Evolutionary conservation across 139 green algal species (phyloP).

Genomic region (Dunaliella sp.): DNA sequence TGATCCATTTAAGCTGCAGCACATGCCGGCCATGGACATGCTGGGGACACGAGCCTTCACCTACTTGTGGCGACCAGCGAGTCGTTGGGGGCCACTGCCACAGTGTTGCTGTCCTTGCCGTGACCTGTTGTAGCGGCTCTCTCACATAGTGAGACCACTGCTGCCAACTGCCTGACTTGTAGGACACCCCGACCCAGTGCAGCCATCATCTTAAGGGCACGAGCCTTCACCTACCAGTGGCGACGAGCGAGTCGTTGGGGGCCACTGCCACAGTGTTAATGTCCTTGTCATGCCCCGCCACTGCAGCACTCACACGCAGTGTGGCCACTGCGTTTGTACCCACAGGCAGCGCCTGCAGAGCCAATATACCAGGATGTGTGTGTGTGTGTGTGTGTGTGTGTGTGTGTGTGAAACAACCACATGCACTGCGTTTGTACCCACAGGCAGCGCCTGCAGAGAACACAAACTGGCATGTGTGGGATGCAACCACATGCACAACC

Average conservation of each 20-base stretch:
- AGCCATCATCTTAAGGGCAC: too few relatives aligned
- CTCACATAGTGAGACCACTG: slow-evolving; percentile 35
- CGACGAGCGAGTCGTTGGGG: slow-evolving; percentile 73
- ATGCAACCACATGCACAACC: too few relatives aligned
- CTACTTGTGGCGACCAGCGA: slow-evolving; percentile 58
- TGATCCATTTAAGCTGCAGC: too few relatives aligned
- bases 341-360: neutral
- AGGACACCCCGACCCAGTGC: too few relatives aligned
- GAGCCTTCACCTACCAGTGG: slow-evolving; percentile 46
- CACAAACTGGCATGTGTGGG: too few relatives aligned
- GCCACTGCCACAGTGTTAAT: slow-evolving; percentile 90
- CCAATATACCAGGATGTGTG: too few relatives aligned
- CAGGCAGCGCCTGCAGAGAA: neutral
- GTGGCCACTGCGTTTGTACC: neutral
- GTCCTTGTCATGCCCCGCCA: slow-evolving; percentile 96
- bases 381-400: too few relatives aligned
- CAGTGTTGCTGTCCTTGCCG: slow-evolving; percentile 95
- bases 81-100: slow-evolving; percentile 85
- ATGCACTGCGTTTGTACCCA: neutral
- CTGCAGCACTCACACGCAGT: slow-evolving; percentile 63
- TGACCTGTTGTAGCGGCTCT: slow-evolving; percentile 81
- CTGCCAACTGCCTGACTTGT: too few relatives aligned
- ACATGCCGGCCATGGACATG: too few relatives aligned
- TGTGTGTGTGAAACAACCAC: too few relatives aligned
- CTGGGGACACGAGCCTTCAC: too few relatives aligned